phyloP scores from a whole-genome alignment of 139 green algal genomes.

The Coelastrella sp. region DNA sequence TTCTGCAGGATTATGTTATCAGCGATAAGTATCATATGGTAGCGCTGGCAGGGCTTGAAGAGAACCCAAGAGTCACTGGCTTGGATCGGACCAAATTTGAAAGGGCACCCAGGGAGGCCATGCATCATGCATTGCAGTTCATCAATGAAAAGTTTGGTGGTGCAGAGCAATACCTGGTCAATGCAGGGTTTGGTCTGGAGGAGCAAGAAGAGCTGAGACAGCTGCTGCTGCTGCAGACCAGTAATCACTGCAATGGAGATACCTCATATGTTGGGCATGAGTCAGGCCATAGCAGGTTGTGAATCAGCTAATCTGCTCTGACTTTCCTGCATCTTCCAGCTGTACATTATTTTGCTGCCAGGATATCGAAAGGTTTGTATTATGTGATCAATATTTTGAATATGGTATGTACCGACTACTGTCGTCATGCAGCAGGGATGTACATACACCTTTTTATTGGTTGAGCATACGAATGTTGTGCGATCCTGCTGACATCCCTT shows the following conservation, averaged over 20 bases:
- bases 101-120: conserved; percentile 29
- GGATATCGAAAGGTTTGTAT: neutral
- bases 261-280: neutral
- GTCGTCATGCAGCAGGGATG: no score
- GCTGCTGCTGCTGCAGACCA: conserved; percentile 6
- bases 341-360: neutral
- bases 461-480: no score
- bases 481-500: no score
- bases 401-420: no score
- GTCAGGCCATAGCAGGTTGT: neutral
- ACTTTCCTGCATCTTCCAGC: neutral
- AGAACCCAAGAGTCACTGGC: conserved; percentile 26
- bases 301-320: neutral
- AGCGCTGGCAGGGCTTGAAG: conserved; percentile 35
- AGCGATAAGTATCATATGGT: conserved; percentile 37
- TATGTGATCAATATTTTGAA: no score
- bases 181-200: neutral
- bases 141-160: neutral
- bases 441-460: no score
- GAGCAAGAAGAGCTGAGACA: conserved; percentile 34
- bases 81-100: conserved; percentile 36
- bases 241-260: neutral
- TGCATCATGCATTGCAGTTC: conserved; percentile 20
- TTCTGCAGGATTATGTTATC: conserved; percentile 68
- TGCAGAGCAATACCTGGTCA: neutral